These are phyloP conservation scores for Puccinia coronata DNA, from an alignment of 1,284 basidiomycete species.

Conservation along the genomic window DNA sequence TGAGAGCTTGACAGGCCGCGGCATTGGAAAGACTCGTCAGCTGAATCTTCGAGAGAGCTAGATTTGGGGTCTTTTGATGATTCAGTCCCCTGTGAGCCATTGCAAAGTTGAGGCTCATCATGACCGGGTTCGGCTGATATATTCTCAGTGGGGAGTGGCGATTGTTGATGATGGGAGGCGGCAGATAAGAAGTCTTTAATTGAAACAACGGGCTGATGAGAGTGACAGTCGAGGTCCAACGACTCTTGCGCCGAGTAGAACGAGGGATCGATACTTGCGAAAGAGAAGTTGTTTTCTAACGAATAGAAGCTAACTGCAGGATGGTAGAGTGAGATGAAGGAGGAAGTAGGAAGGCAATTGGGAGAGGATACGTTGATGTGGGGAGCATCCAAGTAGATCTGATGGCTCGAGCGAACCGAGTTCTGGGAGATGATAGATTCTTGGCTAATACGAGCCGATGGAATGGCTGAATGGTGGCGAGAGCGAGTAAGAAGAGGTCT, in stretches of 20 bases:
- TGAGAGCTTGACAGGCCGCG: constrained; percentile 9
- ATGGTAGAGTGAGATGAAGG: neutral
- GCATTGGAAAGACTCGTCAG: neutral
- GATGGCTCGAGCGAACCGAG: neutral
- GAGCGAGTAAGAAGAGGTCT: too few species aligned
- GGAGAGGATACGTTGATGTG: neutral
- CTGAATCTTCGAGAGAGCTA: neutral
- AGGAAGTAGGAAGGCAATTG: neutral
- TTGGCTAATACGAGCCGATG: neutral
- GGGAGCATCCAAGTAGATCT: neutral
- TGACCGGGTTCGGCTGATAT: neutral
- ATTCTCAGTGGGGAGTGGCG: neutral
- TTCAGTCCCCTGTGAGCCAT: neutral
- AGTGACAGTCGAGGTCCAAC: neutral
- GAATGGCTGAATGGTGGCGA: too few species aligned
- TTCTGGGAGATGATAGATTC: neutral
- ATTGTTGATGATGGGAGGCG: neutral
- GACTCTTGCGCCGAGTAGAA: neutral
- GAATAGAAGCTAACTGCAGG: neutral
- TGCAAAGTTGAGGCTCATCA: neutral
- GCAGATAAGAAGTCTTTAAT: neutral
- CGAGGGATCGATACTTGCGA: neutral
- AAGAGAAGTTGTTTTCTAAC: neutral
- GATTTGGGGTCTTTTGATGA: neutral
- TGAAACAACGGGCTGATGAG: neutral